Percentiles rank a stretch among this genome's conserved stretches.
Evolutionary conservation across 257 asterid genomes (phyloP).

Genomic region (Galeopsis tetrahit): DNA sequence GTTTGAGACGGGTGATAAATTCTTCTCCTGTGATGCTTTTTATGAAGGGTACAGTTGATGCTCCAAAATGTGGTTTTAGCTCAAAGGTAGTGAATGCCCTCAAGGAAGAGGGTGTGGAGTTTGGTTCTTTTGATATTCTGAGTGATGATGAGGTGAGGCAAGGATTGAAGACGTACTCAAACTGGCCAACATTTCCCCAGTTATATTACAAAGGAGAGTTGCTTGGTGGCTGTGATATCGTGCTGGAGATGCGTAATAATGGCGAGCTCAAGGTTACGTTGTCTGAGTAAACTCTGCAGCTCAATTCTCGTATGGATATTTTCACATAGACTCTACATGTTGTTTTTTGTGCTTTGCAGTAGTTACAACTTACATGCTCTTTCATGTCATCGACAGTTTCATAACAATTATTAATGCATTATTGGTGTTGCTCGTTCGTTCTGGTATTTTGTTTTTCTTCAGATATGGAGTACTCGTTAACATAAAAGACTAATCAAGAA

Average conservation of each 20-base stretch:
- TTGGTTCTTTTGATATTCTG: conserved; percentile 88
- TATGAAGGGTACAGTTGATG: conserved; percentile 88
- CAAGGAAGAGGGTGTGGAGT: conserved; percentile 68
- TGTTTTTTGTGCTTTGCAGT: neutral
- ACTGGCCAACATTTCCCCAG: conserved; percentile 99
- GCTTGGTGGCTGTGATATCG: conserved; percentile 94
- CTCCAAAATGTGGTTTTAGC: conserved; percentile 91
- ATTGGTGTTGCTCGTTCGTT: neutral
- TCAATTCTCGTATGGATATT: neutral
- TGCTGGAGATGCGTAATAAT: conserved; percentile 65
- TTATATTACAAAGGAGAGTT: conserved; percentile 90
- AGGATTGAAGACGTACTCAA: conserved; percentile 80
- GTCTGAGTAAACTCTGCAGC: conserved; percentile 50
- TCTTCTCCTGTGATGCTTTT: conserved; percentile 79
- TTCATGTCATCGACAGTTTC: conserved; percentile 12
- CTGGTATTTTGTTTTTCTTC: too few relatives aligned
- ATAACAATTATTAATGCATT: neutral
- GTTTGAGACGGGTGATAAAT: conserved; percentile 56
- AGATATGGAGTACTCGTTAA: too few relatives aligned
- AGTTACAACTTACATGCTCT: conserved; percentile 27
- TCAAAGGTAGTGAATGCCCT: conserved; percentile 84
- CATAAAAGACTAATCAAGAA: too few relatives aligned
- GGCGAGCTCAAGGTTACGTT: conserved; percentile 79
- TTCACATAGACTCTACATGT: conserved; percentile 4
- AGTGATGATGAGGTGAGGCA: conserved; percentile 88